These are phyloP conservation scores for Tetrapisispora fleetii DNA, from an alignment of 805 yeast species.

Conservation along the genomic window DNA sequence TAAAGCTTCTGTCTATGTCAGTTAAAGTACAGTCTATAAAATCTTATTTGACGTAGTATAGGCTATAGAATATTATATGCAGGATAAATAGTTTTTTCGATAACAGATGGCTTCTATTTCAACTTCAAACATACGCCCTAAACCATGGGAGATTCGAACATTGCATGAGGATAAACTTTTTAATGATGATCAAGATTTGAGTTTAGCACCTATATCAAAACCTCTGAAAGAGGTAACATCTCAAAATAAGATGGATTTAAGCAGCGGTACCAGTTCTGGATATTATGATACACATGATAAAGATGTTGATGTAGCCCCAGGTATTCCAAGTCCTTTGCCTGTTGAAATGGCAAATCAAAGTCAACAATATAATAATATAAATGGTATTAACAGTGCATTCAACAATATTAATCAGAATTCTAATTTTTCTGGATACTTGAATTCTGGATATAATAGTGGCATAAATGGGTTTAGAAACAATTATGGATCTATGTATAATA, in stretches of 20 bases:
- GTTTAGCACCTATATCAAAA: background rate
- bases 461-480: background rate
- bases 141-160: slow-evolving; percentile 2
- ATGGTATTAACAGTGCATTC: background rate
- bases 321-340: background rate
- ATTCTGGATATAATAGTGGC: background rate
- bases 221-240: background rate
- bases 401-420: background rate
- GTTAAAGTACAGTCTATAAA: too few relatives aligned
- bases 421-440: background rate
- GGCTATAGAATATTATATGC: background rate
- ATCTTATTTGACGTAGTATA: background rate
- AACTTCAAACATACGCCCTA: background rate
- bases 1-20: too few relatives aligned
- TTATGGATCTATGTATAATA: background rate
- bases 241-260: background rate
- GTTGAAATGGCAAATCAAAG: background rate
- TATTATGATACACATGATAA: background rate
- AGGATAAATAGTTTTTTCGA: background rate
- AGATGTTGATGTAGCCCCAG: background rate
- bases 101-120: background rate
- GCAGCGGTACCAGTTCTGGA: background rate
- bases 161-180: background rate
- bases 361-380: background rate
- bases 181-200: background rate